phyloP scores from a whole-genome alignment of 257 asterid genomes.

The Rhazya stricta region DNA sequence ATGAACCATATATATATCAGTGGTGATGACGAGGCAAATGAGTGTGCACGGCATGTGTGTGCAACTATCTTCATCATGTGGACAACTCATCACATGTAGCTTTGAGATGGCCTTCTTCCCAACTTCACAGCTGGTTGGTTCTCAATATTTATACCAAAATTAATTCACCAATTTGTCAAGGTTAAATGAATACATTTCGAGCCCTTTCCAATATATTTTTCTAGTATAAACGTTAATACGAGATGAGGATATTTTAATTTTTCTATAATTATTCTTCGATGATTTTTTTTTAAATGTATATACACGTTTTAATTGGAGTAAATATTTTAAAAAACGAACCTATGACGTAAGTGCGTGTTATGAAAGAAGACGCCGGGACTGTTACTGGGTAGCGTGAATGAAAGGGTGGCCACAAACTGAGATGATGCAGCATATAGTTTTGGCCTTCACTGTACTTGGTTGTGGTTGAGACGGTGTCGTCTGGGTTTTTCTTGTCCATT shows the following conservation, averaged over 20 bases:
- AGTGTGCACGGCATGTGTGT: constrained; percentile 11
- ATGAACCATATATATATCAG: background rate
- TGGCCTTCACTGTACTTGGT: background rate
- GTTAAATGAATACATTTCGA: background rate
- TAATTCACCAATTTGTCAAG: background rate
- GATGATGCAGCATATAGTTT: background rate
- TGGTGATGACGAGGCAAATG: constrained; percentile 1
- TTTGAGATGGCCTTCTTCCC: constrained; percentile 13
- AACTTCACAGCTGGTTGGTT: constrained; percentile 22
- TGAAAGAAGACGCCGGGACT: too few relatives aligned
- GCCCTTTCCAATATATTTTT: too few relatives aligned
- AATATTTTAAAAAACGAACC: too few relatives aligned
- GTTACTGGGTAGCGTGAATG: too few relatives aligned
- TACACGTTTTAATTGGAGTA: too few relatives aligned
- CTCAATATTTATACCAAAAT: background rate
- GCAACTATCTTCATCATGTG: constrained; percentile 14
- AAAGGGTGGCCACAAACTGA: background rate
- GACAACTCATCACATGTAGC: constrained; percentile 12
- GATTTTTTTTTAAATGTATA: too few relatives aligned
- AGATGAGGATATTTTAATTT: too few relatives aligned
- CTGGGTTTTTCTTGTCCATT: constrained; percentile 1
- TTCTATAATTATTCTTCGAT: too few relatives aligned
- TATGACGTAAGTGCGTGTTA: too few relatives aligned
- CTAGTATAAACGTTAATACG: too few relatives aligned
- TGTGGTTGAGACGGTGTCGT: background rate